Conservation (phyloP, 306 rosid species). For the Pyrus betulifolia region DNA sequence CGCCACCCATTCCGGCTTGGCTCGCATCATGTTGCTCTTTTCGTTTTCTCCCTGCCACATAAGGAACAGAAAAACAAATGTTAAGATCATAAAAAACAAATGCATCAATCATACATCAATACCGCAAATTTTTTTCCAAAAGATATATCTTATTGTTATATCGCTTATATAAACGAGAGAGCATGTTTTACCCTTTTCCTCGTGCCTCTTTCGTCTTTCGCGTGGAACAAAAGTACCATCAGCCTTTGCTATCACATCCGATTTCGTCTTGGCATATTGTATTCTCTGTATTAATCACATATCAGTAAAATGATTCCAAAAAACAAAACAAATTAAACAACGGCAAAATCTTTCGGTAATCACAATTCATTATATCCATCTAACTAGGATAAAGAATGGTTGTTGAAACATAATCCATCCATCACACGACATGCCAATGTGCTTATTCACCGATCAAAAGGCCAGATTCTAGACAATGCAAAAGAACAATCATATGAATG, state of each 20-base stretch:
- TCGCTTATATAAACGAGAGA: not conserved
- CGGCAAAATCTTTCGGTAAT: not conserved
- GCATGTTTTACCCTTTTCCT: slow-evolving; percentile 56
- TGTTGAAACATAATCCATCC: not conserved
- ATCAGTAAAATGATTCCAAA: not conserved
- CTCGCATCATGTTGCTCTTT: slow-evolving; percentile 86
- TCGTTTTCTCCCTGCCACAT: slow-evolving; percentile 65
- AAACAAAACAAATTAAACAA: slow-evolving; percentile 1
- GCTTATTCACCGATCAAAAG: not conserved
- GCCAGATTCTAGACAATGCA: not conserved
- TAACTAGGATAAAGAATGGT: not conserved
- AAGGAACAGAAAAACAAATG: not conserved
- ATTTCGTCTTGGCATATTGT: slow-evolving; percentile 86
- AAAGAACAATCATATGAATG: not conserved
- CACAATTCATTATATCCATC: not conserved
- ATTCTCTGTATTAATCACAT: slow-evolving; percentile 51
- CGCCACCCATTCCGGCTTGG: slow-evolving; percentile 72
- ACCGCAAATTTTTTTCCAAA: not conserved
- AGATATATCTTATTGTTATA: not conserved
- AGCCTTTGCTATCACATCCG: slow-evolving; percentile 72
- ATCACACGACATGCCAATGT: not conserved
- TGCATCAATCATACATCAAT: not conserved
- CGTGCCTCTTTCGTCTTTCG: slow-evolving; percentile 80
- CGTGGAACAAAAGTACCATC: slow-evolving; percentile 87
- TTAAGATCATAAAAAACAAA: not conserved